Conservation (phyloP, 805 yeast species). For the Sungouiella thailandica region DNA sequence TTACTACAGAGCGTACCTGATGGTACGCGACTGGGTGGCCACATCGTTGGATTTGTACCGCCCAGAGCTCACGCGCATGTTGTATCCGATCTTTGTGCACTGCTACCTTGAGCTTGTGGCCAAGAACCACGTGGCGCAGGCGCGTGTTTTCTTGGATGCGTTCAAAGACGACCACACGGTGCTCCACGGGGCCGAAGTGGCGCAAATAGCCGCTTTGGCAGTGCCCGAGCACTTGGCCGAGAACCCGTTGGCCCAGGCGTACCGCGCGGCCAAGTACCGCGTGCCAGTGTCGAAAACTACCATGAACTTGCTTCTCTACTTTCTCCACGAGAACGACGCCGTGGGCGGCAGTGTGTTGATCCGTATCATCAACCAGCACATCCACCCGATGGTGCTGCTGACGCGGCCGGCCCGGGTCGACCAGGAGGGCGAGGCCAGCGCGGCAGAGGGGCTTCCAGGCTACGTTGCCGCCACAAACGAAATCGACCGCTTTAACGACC, state of each 20-base stretch:
- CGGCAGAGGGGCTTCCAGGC: constrained; percentile 50
- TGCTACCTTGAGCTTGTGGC: constrained; percentile 74
- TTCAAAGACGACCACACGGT: constrained; percentile 69
- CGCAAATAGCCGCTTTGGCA: constrained; percentile 66
- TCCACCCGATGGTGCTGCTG: constrained; percentile 47
- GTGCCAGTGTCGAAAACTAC: constrained; percentile 78
- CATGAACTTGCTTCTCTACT: constrained; percentile 76
- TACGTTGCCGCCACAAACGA: constrained; percentile 39
- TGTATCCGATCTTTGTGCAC: constrained; percentile 92
- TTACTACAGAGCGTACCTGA: constrained; percentile 74
- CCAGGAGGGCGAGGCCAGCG: constrained; percentile 44
- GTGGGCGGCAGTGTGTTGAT: constrained; percentile 88
- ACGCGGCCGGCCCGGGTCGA: constrained; percentile 36
- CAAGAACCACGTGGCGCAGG: constrained; percentile 54
- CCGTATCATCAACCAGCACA: constrained; percentile 78
- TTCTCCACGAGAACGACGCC: constrained; percentile 85
- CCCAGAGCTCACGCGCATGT: constrained; percentile 76
- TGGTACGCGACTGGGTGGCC: constrained; percentile 85
- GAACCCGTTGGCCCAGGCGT: constrained; percentile 75
- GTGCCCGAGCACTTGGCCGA: constrained; percentile 78
- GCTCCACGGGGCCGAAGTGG: constrained; percentile 74
- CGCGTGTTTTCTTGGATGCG: constrained; percentile 70
- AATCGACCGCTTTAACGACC: constrained; percentile 59
- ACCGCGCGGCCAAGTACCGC: constrained; percentile 66
- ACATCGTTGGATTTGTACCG: constrained; percentile 85